Evolutionary conservation across 1,284 basidiomycete genomes (phyloP).

Genomic region (Sanghuangporus weigelae): DNA sequence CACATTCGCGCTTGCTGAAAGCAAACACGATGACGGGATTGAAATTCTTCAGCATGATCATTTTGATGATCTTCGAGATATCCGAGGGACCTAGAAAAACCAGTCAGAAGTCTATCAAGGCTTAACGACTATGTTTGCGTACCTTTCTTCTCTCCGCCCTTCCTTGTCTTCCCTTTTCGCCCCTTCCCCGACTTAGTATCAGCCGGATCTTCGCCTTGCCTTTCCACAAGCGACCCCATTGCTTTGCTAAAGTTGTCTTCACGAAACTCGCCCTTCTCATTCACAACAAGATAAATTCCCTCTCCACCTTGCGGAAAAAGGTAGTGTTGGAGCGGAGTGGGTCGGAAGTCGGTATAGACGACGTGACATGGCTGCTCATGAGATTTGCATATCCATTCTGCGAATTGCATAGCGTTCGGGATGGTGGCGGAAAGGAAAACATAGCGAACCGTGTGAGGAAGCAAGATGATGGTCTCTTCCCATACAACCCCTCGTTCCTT

Average conservation of each 20-base stretch:
- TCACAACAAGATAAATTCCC: slow-evolving; percentile 96
- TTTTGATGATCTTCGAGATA: slow-evolving; percentile 97
- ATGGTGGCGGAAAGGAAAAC: slow-evolving; percentile 99
- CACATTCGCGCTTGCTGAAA: slow-evolving; percentile 98
- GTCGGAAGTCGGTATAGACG: slow-evolving; percentile 98
- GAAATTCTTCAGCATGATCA: slow-evolving; percentile 98
- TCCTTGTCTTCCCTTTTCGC: slow-evolving; percentile 84
- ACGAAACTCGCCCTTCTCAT: slow-evolving; percentile 94
- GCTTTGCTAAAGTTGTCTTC: slow-evolving; percentile 99
- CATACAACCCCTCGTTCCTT: slow-evolving; percentile 87
- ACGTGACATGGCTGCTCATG: slow-evolving; percentile 99
- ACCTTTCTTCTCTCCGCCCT: slow-evolving; percentile 87
- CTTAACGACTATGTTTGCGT: background rate
- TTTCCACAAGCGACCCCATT: slow-evolving; percentile 89
- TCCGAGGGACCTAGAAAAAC: slow-evolving; percentile 70
- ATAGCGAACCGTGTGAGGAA: slow-evolving; percentile 94
- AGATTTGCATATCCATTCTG: slow-evolving; percentile 97
- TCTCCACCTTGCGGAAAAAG: slow-evolving; percentile 96
- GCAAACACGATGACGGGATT: slow-evolving; percentile 99
- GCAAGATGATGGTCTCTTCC: slow-evolving; percentile 93
- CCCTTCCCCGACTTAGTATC: slow-evolving; percentile 79
- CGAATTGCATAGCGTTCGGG: slow-evolving; percentile 99
- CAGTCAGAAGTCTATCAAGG: slow-evolving; percentile 6
- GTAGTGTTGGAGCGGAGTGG: slow-evolving; percentile 97
- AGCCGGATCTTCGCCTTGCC: slow-evolving; percentile 89